These are phyloP conservation scores for Alternaria tenuissima DNA, from an alignment of 2,329 filamentous ascomycete species.

Conservation along the genomic window DNA sequence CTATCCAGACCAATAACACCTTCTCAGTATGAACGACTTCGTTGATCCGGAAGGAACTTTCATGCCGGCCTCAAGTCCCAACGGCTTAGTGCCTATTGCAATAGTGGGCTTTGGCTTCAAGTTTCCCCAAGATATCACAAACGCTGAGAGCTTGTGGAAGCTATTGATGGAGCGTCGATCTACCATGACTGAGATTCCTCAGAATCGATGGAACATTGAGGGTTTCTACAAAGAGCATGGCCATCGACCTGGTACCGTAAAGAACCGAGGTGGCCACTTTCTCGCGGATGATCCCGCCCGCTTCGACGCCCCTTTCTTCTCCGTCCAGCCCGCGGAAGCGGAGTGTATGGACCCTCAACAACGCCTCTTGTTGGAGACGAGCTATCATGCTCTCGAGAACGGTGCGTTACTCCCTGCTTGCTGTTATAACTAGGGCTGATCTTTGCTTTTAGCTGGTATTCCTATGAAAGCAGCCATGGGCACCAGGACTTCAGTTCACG, in stretches of 20 bases:
- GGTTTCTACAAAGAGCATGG: slow-evolving; percentile 26
- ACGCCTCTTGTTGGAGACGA: slow-evolving; percentile 34
- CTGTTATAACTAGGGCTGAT: not conserved
- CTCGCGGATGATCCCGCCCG: slow-evolving; percentile 23
- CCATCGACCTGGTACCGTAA: slow-evolving; percentile 17
- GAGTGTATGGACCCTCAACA: slow-evolving; percentile 39
- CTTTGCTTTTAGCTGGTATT: slow-evolving; percentile 21
- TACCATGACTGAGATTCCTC: slow-evolving; percentile 26
- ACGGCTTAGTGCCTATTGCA: slow-evolving; percentile 29
- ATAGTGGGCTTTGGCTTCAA: slow-evolving; percentile 48
- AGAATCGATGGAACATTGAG: slow-evolving; percentile 28
- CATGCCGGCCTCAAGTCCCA: not conserved
- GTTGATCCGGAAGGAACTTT: not conserved
- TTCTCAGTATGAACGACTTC: not conserved
- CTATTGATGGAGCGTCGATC: slow-evolving; percentile 25
- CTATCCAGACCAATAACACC: not conserved
- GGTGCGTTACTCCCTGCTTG: slow-evolving; percentile 1
- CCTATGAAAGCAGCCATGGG: slow-evolving; percentile 22
- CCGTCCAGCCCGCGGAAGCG: slow-evolving; percentile 28
- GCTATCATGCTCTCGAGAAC: slow-evolving; percentile 42
- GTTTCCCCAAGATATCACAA: slow-evolving; percentile 29
- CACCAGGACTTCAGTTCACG: slow-evolving; percentile 28
- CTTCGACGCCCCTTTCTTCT: slow-evolving; percentile 38
- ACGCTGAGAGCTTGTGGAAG: slow-evolving; percentile 30
- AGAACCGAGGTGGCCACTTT: slow-evolving; percentile 29